Conservation (phyloP, 139 green algal genomes). For the Volvox africanus region DNA sequence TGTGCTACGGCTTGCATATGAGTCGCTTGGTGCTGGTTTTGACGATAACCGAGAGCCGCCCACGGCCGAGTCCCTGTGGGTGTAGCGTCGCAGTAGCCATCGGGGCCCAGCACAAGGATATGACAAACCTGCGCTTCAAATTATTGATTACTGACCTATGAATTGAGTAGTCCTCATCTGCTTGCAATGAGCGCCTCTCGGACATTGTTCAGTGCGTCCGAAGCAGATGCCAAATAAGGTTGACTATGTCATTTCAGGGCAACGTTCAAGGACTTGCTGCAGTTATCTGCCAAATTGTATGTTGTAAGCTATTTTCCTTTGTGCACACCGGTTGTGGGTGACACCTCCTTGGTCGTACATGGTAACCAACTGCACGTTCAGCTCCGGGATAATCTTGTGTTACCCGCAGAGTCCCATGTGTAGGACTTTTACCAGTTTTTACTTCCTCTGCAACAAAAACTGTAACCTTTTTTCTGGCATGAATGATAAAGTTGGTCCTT, state of each 20-base stretch:
- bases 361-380: not conserved
- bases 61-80: not conserved
- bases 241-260: constrained; percentile 9
- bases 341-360: no score
- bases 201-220: not conserved
- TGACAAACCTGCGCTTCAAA: not conserved
- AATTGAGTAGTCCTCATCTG: not conserved
- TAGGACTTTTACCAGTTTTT: no score
- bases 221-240: not conserved
- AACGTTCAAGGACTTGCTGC: not conserved
- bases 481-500: no score
- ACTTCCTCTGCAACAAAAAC: no score
- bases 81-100: constrained; percentile 15
- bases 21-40: not conserved
- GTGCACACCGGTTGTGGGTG: no score
- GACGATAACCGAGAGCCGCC: constrained; percentile 11
- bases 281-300: not conserved
- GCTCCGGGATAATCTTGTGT: not conserved
- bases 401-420: not conserved
- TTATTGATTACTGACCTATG: constrained; percentile 11
- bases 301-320: not conserved
- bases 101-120: not conserved
- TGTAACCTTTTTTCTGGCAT: no score
- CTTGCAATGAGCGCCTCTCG: not conserved
- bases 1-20: not conserved